A percentile compares a stretch with the other conserved stretches of the same genome.
These are phyloP conservation scores for Botrytis fabae DNA, from an alignment of 2,329 filamentous ascomycete species.

Conservation along the genomic window DNA sequence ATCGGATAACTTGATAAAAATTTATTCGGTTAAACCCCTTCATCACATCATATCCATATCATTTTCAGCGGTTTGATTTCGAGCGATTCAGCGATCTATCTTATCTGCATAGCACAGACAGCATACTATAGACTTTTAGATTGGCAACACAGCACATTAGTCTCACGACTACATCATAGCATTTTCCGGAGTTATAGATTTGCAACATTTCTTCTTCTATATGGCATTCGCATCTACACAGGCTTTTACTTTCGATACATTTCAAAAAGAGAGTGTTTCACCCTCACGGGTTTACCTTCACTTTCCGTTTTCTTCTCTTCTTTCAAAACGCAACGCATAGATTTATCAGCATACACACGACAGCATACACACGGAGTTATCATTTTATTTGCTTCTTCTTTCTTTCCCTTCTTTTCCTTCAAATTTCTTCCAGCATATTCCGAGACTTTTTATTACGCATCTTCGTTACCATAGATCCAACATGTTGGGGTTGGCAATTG, in stretches of 20 bases:
- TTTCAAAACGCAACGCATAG: neutral
- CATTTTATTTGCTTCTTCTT: neutral
- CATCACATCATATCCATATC: conserved; percentile 1
- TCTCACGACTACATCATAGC: conserved; percentile 9
- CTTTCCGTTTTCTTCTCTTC: neutral
- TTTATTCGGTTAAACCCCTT: conserved; percentile 15
- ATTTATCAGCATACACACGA: conserved; percentile 6
- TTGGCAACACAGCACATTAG: conserved; percentile 9
- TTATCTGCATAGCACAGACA: neutral
- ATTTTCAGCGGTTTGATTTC: neutral
- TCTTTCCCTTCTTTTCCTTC: neutral
- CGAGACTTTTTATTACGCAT: neutral
- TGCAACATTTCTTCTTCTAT: too few species aligned
- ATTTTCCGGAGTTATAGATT: neutral
- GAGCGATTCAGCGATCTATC: neutral
- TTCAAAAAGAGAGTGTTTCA: neutral
- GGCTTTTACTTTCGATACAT: neutral
- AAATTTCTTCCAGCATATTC: neutral
- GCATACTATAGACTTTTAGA: conserved; percentile 13
- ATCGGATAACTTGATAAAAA: neutral
- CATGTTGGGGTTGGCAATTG: neutral
- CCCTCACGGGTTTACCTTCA: neutral
- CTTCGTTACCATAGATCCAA: neutral
- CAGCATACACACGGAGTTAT: conserved; percentile 1
- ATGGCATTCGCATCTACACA: neutral